Evolutionary conservation across 768 basidiomycete species (phyloP), one percentile per base, ranked within the genome.

Genomic region (Neoboletus subvelutipes): DNA sequence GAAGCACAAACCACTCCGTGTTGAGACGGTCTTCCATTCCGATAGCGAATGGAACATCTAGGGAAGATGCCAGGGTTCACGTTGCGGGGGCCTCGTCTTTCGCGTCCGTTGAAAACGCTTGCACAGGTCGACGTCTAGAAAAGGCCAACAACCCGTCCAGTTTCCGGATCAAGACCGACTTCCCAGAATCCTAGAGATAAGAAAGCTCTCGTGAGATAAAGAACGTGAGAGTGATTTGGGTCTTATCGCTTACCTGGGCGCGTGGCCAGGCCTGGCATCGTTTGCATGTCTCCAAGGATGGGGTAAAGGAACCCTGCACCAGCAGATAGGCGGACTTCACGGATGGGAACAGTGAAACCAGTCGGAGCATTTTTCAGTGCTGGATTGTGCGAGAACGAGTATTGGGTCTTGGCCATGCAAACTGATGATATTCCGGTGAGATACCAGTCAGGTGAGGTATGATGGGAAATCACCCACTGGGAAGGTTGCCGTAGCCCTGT

Each of bases 361-460:
- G 85, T 84, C 1, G 97, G 94, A 0, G 89, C 94, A 63, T 88
- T 87, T 78, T 98, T 98, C 59, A 91, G 80, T 63, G 86, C 86
- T 8, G 94, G 88, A 67, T 99, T 90, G 69, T 96, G 94, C 26
- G 94, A 96, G 78, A 99, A 94, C 20, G 94, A 97, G 65, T 98
- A 93, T 60, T 97, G 96, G 6, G 96, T 98, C 81, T 97, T 96
- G 48, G 93, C 94, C 92, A 95, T 92, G 76, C 93, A 96, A 70
- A 96, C 94, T 88, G 63, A 28, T 55, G 22, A 40, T 8, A 4
- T 28, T 33, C n/a, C 3, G 9, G n/a, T 67, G 42, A 59, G 58
- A 62, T 36, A 28, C 41, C 34, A 46, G 45, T 22, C 13, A 37
- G 39, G 53, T 3, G 49, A 59, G 40, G 12, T 42, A 45, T 22